phyloP scores from a whole-genome alignment of 371 early-diverging fungal genomes.

The Actinomortierella ambigua region DNA sequence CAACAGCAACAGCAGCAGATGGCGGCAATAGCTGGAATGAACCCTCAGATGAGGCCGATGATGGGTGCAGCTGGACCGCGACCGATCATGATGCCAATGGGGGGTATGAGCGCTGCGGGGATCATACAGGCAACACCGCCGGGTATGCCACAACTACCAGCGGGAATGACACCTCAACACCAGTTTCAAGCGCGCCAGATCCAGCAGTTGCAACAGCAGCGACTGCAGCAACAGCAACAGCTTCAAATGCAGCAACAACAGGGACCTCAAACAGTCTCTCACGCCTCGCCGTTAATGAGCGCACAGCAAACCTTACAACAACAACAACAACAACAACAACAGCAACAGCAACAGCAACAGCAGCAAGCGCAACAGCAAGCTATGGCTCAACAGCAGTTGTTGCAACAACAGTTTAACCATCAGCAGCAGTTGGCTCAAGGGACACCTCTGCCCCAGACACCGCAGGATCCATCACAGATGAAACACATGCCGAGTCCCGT shows the following conservation, averaged over 20 bases:
- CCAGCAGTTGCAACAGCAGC: conserved; percentile 22
- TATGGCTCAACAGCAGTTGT: conserved; percentile 6
- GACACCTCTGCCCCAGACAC: conserved; percentile 36
- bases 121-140: conserved; percentile 15
- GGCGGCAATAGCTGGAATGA: conserved; percentile 23
- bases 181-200: conserved; percentile 24
- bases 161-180: conserved; percentile 14
- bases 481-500: conserved; percentile 30
- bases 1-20: conserved; percentile 22
- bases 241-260: conserved; percentile 21
- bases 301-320: conserved; percentile 10
- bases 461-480: conserved; percentile 30
- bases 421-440: conserved; percentile 22
- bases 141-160: conserved; percentile 10
- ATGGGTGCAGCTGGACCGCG: conserved; percentile 16
- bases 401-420: conserved; percentile 12
- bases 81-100: conserved; percentile 27
- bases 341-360: conserved; percentile 6
- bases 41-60: conserved; percentile 20
- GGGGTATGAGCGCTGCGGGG: conserved; percentile 9
- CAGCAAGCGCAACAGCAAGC: conserved; percentile 4
- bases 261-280: no score
- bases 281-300: no score
- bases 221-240: neutral
- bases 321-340: conserved; percentile 17